These are phyloP conservation scores for Phanerodontia chrysosporium DNA, from an alignment of 768 basidiomycete species.

Conservation along the genomic window DNA sequence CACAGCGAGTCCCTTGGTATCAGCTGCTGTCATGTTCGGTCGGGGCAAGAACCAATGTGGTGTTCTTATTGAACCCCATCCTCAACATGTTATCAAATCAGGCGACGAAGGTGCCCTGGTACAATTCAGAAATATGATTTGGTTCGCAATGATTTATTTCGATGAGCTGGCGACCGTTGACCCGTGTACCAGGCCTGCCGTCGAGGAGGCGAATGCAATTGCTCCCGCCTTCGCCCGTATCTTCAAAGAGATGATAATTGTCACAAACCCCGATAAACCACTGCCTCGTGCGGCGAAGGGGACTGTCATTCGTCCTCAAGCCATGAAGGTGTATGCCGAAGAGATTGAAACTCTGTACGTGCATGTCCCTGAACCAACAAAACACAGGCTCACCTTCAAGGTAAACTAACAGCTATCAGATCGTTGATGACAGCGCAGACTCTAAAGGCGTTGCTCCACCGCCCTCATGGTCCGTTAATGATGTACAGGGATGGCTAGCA, in stretches of 20 bases:
- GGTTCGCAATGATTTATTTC: constrained; percentile 16
- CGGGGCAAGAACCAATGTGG: constrained; percentile 34
- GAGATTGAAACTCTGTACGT: constrained; percentile 45
- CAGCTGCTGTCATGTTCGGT: constrained; percentile 35
- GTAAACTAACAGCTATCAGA: constrained; percentile 7
- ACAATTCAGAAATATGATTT: constrained; percentile 31
- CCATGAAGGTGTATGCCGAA: constrained; percentile 33
- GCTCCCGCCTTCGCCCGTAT: constrained; percentile 27
- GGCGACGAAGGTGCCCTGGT: constrained; percentile 21
- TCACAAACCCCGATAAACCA: constrained; percentile 38
- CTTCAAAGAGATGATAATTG: constrained; percentile 48
- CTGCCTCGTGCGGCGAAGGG: constrained; percentile 45
- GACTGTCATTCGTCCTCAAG: constrained; percentile 38
- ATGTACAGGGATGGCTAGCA: constrained; percentile 10
- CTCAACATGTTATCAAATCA: constrained; percentile 24
- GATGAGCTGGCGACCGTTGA: constrained; percentile 30
- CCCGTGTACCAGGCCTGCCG: constrained; percentile 22
- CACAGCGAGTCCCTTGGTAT: constrained; percentile 26
- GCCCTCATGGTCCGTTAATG: not conserved
- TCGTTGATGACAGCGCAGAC: constrained; percentile 8
- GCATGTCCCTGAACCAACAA: not conserved
- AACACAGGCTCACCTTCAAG: not conserved
- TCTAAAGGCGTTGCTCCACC: constrained; percentile 10
- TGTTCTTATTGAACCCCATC: constrained; percentile 33
- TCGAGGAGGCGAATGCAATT: constrained; percentile 21